Conservation (phyloP, 257 asterid genomes). For the Scutellaria barbata region DNA sequence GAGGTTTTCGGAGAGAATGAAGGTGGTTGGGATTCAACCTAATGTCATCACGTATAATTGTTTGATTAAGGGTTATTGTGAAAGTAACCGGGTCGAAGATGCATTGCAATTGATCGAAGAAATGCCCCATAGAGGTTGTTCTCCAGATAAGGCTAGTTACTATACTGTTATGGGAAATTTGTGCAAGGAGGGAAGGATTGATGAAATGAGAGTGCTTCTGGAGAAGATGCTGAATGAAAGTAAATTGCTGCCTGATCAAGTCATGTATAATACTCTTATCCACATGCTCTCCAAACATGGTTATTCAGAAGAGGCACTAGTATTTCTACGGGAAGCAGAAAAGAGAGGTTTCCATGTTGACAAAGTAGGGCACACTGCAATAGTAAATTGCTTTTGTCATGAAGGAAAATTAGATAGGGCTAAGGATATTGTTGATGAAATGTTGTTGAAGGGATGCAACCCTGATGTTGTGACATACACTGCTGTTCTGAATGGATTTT, state of each 20-base stretch:
- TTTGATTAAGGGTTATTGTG: constrained; percentile 90
- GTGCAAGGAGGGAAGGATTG: constrained; percentile 65
- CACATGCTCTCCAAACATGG: constrained; percentile 84
- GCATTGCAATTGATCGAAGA: constrained; percentile 71
- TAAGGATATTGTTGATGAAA: constrained; percentile 76
- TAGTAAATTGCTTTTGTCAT: constrained; percentile 71
- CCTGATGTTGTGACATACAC: constrained; percentile 99
- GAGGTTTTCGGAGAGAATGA: constrained; percentile 77
- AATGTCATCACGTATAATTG: constrained; percentile 74
- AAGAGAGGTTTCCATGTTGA: constrained; percentile 68
- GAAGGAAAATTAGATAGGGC: constrained; percentile 69
- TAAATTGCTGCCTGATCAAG: constrained; percentile 71
- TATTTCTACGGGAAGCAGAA: constrained; percentile 75
- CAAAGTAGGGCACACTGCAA: constrained; percentile 77
- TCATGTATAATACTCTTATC: constrained; percentile 66
- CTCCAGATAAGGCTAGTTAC: constrained; percentile 85
- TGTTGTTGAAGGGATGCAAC: constrained; percentile 69
- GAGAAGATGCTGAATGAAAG: constrained; percentile 71
- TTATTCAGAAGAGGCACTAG: constrained; percentile 72
- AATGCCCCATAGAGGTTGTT: constrained; percentile 73
- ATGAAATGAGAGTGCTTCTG: constrained; percentile 64
- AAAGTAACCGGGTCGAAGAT: constrained; percentile 51
- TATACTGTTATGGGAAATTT: constrained; percentile 69
- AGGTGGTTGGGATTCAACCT: constrained; percentile 72
- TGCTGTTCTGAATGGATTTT: constrained; percentile 76